Evolutionary conservation across 305 asterid species (phyloP).

Genomic region (Vinca major): DNA sequence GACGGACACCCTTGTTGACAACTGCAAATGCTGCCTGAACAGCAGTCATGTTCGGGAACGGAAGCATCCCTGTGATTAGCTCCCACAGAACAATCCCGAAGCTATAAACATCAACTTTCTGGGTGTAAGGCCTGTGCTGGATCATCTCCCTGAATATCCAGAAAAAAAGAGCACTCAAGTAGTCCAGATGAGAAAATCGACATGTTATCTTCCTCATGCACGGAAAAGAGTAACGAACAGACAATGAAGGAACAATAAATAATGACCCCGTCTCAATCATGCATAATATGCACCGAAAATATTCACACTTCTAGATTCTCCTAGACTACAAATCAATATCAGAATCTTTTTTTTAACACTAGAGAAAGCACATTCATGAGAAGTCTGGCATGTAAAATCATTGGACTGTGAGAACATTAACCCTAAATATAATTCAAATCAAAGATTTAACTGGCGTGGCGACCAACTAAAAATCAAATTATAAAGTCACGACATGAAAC

Average conservation of each 20-base stretch:
- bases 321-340: too few relatives aligned
- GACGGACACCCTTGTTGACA: conserved; percentile 90
- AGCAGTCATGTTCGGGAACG: conserved; percentile 90
- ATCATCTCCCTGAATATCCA: conserved; percentile 76
- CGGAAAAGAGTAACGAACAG: neutral
- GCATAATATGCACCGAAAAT: neutral
- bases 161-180: conserved; percentile 14
- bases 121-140: conserved; percentile 91
- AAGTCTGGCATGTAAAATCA: too few relatives aligned
- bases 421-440: too few relatives aligned
- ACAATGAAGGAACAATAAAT: neutral
- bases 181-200: conserved; percentile 3
- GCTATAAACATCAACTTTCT: conserved; percentile 91
- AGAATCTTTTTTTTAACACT: too few relatives aligned
- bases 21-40: conserved; percentile 98
- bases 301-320: too few relatives aligned
- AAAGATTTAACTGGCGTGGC: too few relatives aligned
- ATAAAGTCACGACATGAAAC: too few relatives aligned
- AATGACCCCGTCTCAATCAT: neutral
- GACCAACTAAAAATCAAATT: too few relatives aligned
- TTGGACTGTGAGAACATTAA: too few relatives aligned
- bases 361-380: too few relatives aligned
- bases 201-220: neutral
- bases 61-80: conserved; percentile 86
- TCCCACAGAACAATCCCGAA: conserved; percentile 98